These are phyloP conservation scores for Apiospora marii DNA, from an alignment of 2,329 filamentous ascomycete genomes.

Conservation along the genomic window DNA sequence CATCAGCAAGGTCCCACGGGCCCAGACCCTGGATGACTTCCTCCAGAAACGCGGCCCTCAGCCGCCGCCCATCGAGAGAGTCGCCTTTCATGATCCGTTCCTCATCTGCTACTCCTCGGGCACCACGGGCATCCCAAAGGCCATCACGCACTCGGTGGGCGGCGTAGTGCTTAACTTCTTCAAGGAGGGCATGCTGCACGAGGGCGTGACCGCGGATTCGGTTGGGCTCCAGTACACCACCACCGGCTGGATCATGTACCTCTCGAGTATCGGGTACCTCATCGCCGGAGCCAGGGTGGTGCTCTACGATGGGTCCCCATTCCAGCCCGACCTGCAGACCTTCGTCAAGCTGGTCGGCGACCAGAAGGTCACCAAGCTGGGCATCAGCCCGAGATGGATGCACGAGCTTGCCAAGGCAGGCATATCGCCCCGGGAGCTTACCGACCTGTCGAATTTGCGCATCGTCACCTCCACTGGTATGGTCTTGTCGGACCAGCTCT, in stretches of 20 bases:
- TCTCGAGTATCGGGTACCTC: slow-evolving; percentile 66
- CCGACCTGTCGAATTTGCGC: slow-evolving; percentile 68
- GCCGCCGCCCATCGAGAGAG: slow-evolving; percentile 62
- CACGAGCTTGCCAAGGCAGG: slow-evolving; percentile 73
- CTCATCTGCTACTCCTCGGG: slow-evolving; percentile 82
- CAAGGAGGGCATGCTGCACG: slow-evolving; percentile 68
- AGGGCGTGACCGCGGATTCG: slow-evolving; percentile 48
- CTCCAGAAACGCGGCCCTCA: slow-evolving; percentile 43
- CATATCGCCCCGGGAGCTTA: slow-evolving; percentile 67
- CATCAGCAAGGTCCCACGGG: slow-evolving; percentile 58
- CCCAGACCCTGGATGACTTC: slow-evolving; percentile 56
- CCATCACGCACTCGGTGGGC: slow-evolving; percentile 81
- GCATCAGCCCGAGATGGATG: slow-evolving; percentile 80
- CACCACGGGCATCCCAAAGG: slow-evolving; percentile 85
- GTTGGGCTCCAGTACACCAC: slow-evolving; percentile 66
- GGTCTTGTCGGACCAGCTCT: slow-evolving; percentile 79
- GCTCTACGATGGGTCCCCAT: slow-evolving; percentile 86
- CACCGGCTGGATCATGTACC: slow-evolving; percentile 91
- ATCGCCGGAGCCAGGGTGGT: slow-evolving; percentile 67
- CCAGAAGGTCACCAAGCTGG: slow-evolving; percentile 74
- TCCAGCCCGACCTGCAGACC: slow-evolving; percentile 70
- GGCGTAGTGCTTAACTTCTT: slow-evolving; percentile 62
- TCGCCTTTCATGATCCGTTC: slow-evolving; percentile 78
- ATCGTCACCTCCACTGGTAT: slow-evolving; percentile 79
- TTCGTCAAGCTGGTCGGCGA: slow-evolving; percentile 70